A percentile compares a stretch with the other conserved stretches of the same genome.
phyloP scores from a whole-genome alignment of 225 moss, liverwort and hornwort genomes.

The Rhytidiadelphus loreus region DNA sequence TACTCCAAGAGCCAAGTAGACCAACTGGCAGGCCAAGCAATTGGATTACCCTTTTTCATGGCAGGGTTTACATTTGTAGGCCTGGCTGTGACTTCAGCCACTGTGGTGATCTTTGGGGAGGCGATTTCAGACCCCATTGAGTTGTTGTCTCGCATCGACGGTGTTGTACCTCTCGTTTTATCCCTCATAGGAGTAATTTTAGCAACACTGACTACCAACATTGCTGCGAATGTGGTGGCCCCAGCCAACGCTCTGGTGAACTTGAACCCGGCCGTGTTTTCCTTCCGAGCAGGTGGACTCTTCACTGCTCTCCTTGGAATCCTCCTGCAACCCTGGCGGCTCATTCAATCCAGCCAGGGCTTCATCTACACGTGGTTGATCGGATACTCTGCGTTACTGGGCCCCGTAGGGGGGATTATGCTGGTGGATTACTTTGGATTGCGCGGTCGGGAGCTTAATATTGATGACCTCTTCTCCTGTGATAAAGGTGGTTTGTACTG shows the following conservation, averaged over 20 bases:
- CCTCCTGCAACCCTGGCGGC: conserved; percentile 68
- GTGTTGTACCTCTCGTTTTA: conserved; percentile 46
- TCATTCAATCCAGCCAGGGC: conserved; percentile 68
- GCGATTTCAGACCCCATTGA: conserved; percentile 81
- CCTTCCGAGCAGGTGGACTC: conserved; percentile 57
- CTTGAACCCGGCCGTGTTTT: conserved; percentile 43
- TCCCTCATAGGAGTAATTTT: conserved; percentile 61
- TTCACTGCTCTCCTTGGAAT: conserved; percentile 56
- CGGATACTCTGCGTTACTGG: conserved; percentile 78
- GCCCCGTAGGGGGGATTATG: conserved; percentile 83
- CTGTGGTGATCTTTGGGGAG: conserved; percentile 66
- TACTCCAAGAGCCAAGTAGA: conserved; percentile 73
- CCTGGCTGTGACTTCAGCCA: conserved; percentile 80
- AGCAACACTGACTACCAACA: conserved; percentile 81
- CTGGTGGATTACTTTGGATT: conserved; percentile 66
- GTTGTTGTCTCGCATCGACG: conserved; percentile 58
- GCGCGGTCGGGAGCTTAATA: conserved; percentile 36
- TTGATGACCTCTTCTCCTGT: conserved; percentile 55
- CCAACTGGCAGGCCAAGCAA: conserved; percentile 73
- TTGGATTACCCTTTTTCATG: conserved; percentile 86
- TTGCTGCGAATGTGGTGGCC: conserved; percentile 84
- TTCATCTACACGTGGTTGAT: conserved; percentile 89
- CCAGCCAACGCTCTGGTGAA: conserved; percentile 86
- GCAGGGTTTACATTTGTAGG: conserved; percentile 88
- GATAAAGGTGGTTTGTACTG: conserved; percentile 34